A percentile compares a stretch with the other conserved stretches of the same genome.
Evolutionary conservation across 106 monocot species (phyloP).

Genomic region (Vanilla planifolia): DNA sequence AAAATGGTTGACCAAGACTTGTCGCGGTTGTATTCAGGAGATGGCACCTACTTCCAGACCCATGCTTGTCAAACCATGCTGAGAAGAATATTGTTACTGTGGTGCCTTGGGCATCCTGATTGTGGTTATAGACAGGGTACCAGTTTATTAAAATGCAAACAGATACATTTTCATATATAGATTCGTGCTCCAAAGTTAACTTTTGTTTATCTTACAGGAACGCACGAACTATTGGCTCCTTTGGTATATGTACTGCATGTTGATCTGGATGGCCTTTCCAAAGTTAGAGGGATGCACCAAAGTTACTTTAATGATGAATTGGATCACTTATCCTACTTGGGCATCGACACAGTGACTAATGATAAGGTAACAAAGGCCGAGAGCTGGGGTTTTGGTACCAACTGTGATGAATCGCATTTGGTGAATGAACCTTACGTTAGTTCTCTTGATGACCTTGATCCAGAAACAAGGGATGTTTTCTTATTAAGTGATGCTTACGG

Average conservation of each 20-base stretch:
- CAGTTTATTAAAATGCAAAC: neutral
- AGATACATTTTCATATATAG: too few species aligned
- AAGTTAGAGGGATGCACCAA: slow-evolving; percentile 44
- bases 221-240: slow-evolving; percentile 91
- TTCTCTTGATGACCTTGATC: slow-evolving; percentile 50
- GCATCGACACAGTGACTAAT: slow-evolving; percentile 26
- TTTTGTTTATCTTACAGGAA: slow-evolving; percentile 45
- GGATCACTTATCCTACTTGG: slow-evolving; percentile 50
- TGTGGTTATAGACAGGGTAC: slow-evolving; percentile 80
- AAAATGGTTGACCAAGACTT: slow-evolving; percentile 73
- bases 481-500: slow-evolving; percentile 77
- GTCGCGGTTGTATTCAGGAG: slow-evolving; percentile 75
- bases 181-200: too few species aligned
- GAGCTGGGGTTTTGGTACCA: slow-evolving; percentile 12
- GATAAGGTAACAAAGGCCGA: slow-evolving; percentile 21
- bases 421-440: slow-evolving; percentile 11
- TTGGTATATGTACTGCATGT: slow-evolving; percentile 68
- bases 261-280: slow-evolving; percentile 47
- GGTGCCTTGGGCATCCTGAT: slow-evolving; percentile 76
- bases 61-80: slow-evolving; percentile 69
- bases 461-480: slow-evolving; percentile 48
- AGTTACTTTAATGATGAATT: slow-evolving; percentile 69
- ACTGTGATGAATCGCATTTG: slow-evolving; percentile 1
- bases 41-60: slow-evolving; percentile 71
- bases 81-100: slow-evolving; percentile 62